A percentile compares a stretch with the other conserved stretches of the same genome.
These are phyloP conservation scores for Chalciporus sp. DNA, from an alignment of 1,284 basidiomycete species.

Conservation along the genomic window DNA sequence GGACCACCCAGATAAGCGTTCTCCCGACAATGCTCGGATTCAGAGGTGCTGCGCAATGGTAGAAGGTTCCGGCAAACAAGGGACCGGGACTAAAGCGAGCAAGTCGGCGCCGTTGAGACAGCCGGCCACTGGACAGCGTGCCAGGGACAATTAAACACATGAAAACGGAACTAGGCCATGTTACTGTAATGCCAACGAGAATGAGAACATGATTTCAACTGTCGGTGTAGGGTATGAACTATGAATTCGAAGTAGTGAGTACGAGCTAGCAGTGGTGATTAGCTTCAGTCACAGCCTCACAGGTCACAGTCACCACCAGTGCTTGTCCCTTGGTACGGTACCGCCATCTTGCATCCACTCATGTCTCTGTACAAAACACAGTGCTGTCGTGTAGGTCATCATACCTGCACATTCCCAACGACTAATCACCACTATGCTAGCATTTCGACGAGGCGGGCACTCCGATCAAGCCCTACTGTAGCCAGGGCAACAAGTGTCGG, in stretches of 20 bases:
- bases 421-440: constrained; percentile 30
- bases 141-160: no score
- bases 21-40: not conserved
- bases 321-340: not conserved
- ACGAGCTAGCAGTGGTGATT: no score
- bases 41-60: not conserved
- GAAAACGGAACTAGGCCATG: no score
- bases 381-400: constrained; percentile 47
- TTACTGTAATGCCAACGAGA: no score
- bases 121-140: no score
- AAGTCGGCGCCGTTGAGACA: not conserved
- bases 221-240: no score
- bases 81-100: not conserved
- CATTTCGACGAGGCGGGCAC: constrained; percentile 47
- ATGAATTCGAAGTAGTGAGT: no score
- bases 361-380: constrained; percentile 45
- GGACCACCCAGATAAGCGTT: not conserved
- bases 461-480: constrained; percentile 45
- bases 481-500: constrained; percentile 51
- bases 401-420: not conserved
- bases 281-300: constrained; percentile 24
- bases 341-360: constrained; percentile 3
- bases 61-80: not conserved
- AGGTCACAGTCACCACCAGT: constrained; percentile 27
- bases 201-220: no score